A percentile compares a stretch with the other conserved stretches of the same genome.
Evolutionary conservation across 331 rosid genomes (phyloP).

Genomic region (Cydonia oblonga): DNA sequence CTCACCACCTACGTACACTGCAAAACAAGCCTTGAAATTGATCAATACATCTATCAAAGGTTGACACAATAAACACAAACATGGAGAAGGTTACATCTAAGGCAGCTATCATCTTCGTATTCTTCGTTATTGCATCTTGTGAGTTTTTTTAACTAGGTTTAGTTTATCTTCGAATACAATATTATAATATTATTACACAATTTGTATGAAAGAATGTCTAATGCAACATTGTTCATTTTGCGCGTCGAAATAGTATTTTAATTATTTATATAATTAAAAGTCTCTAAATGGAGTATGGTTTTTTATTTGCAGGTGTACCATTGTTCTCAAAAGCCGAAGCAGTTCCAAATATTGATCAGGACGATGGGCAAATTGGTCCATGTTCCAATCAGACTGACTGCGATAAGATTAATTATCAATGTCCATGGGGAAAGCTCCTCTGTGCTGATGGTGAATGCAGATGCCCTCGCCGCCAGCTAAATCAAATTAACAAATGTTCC

Average conservation of each 20-base stretch:
- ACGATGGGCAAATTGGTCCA: too few species aligned
- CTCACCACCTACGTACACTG: neutral
- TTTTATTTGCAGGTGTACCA: neutral
- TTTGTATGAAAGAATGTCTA: too few species aligned
- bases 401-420: too few species aligned
- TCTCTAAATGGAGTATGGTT: neutral
- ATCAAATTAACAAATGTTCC: too few species aligned
- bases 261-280: neutral
- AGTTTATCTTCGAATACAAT: neutral
- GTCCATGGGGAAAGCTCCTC: too few species aligned
- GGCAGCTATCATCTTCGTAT: neutral
- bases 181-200: neutral
- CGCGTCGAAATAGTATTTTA: too few species aligned
- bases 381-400: too few species aligned
- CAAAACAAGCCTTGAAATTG: neutral
- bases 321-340: neutral
- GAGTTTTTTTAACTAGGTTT: neutral
- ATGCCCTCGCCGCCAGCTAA: too few species aligned
- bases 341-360: neutral
- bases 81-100: neutral
- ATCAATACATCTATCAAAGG: neutral
- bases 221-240: too few species aligned
- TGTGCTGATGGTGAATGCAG: too few species aligned
- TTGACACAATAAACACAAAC: neutral
- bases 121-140: neutral